Conservation (phyloP, 257 asterid genomes). For the Fraxinus americana region DNA sequence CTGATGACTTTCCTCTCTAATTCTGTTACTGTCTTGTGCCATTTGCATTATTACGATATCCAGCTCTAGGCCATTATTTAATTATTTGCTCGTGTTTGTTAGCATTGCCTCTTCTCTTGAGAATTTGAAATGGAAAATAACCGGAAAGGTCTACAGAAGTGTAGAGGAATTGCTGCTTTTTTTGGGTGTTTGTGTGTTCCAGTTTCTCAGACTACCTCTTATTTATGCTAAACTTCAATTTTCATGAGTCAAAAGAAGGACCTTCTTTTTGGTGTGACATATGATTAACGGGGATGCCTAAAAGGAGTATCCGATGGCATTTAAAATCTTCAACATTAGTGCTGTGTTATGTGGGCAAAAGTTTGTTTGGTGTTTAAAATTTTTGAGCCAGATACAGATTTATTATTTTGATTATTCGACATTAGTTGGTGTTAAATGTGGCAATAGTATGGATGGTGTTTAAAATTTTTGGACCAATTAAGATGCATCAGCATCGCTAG, state of each 20-base stretch:
- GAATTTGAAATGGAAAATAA: neutral
- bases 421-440: neutral
- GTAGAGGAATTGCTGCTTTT: neutral
- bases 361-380: neutral
- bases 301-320: neutral
- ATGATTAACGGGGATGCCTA: neutral
- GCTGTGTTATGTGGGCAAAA: neutral
- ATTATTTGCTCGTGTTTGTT: neutral
- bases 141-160: neutral
- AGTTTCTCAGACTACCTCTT: neutral
- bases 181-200: neutral
- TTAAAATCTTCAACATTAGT: neutral
- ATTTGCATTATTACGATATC: neutral
- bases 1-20: too few species aligned
- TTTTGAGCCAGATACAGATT: neutral
- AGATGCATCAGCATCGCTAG: neutral
- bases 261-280: neutral
- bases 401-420: neutral
- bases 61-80: neutral
- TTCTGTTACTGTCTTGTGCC: neutral
- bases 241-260: neutral
- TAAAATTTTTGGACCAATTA: neutral
- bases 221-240: neutral
- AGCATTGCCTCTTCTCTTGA: neutral
- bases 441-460: neutral